Percentiles rank a stretch among this genome's conserved stretches.
These are phyloP conservation scores for Scedosporium dehoogii DNA, from an alignment of 2,329 filamentous ascomycete species.

Conservation along the genomic window DNA sequence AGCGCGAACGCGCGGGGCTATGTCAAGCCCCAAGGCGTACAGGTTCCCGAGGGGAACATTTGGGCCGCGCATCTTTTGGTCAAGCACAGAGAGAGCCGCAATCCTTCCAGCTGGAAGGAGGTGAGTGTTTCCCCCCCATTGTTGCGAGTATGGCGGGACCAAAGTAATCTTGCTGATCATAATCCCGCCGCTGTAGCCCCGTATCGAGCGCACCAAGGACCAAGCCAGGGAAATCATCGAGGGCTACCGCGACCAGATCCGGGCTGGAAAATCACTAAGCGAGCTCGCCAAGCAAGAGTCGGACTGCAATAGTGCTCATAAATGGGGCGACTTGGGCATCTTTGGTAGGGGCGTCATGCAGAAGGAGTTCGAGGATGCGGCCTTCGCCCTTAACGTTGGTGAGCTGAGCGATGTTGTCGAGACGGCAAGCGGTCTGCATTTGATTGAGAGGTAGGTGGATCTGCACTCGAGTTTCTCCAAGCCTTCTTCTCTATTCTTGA, in stretches of 20 bases:
- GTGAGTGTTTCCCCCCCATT: slow-evolving; percentile 28
- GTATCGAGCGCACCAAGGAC: slow-evolving; percentile 81
- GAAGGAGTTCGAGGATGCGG: slow-evolving; percentile 93
- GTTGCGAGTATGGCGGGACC: no score
- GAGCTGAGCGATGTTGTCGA: slow-evolving; percentile 82
- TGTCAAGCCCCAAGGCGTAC: slow-evolving; percentile 22
- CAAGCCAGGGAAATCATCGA: slow-evolving; percentile 73
- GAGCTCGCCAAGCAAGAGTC: slow-evolving; percentile 83
- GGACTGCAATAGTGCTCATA: slow-evolving; percentile 91
- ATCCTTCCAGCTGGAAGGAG: slow-evolving; percentile 89
- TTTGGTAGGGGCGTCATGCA: slow-evolving; percentile 97
- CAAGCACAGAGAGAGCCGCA: slow-evolving; percentile 81
- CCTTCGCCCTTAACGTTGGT: slow-evolving; percentile 79
- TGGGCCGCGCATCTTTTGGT: slow-evolving; percentile 86
- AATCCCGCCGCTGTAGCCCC: slow-evolving; percentile 32
- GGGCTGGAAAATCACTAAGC: slow-evolving; percentile 59
- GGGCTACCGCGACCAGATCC: slow-evolving; percentile 67
- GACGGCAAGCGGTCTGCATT: slow-evolving; percentile 86
- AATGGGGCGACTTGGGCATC: slow-evolving; percentile 88
- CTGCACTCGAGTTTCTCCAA: background rate
- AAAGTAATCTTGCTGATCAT: slow-evolving; percentile 3
- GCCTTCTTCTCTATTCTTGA: background rate
- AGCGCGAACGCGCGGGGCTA: slow-evolving; percentile 38
- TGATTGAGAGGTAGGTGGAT: slow-evolving; percentile 74
- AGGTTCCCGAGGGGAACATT: slow-evolving; percentile 66